phyloP scores from a whole-genome alignment of 208 protist genomes.

The Strigomonas galati region DNA sequence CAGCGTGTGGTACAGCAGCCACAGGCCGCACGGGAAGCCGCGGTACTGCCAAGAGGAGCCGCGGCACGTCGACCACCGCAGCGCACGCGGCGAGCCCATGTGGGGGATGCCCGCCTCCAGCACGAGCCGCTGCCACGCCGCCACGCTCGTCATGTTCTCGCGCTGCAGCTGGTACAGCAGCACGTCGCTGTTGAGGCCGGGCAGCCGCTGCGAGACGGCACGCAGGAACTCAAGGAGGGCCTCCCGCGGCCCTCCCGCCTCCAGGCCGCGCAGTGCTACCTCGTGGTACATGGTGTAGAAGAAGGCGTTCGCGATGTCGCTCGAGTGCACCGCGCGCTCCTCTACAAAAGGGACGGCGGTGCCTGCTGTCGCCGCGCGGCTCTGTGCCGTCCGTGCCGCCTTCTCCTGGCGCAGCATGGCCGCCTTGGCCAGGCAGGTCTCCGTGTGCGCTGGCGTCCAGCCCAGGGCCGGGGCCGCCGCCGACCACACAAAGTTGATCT shows the following conservation, averaged over 20 bases:
- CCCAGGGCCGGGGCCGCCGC: not conserved
- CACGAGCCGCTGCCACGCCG: constrained; percentile 41
- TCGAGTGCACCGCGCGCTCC: not conserved
- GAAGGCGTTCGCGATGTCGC: constrained; percentile 55
- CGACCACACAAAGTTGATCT: not conserved
- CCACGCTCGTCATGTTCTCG: constrained; percentile 11
- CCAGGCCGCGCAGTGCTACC: constrained; percentile 37
- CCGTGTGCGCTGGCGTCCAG: not conserved
- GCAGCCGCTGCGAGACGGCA: constrained; percentile 32
- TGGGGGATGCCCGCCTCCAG: constrained; percentile 49
- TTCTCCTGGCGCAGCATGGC: not conserved
- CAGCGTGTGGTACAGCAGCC: constrained; percentile 74
- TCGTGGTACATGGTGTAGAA: constrained; percentile 62
- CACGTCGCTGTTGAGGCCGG: constrained; percentile 31
- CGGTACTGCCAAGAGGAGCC: constrained; percentile 58
- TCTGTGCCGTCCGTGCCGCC: not conserved
- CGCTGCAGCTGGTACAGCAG: constrained; percentile 27
- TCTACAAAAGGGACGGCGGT: not conserved
- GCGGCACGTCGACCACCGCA: constrained; percentile 52
- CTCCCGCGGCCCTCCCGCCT: constrained; percentile 13
- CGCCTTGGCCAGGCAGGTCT: not conserved
- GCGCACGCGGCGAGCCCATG: constrained; percentile 28
- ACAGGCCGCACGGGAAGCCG: constrained; percentile 70
- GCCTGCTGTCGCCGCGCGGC: not conserved
- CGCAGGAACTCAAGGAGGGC: constrained; percentile 47